Evolutionary conservation across 116 monocot species (phyloP), one percentile per base, ranked within the genome.

Genomic region (Dioscorea cayenensis): DNA sequence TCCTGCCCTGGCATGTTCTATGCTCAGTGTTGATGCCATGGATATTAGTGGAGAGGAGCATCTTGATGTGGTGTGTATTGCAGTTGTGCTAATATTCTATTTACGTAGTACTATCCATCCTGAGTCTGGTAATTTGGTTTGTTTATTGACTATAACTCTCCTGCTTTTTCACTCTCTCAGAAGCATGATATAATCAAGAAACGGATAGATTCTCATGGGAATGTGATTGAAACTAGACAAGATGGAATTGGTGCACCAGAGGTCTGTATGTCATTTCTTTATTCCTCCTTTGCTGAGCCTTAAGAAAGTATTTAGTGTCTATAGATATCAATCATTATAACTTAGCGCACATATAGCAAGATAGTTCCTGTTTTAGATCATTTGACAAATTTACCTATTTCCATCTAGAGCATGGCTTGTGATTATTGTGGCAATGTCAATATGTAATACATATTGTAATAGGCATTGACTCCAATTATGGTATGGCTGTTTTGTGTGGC

Each of bases 21-120:
- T 92, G 68, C 66, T 95, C 23, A 92, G 87, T 76, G 85, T 92
- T 61, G 95, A 95, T 84, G 92, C 89, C 25, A 92, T 95, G 95
- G 95, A 95, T 77, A 92, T 95, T 67, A 95, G 92, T 74, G 95
- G 95, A 65, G 81, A 87, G 74, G 83, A 92, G 80, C 95, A 95
- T 73, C 95, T 95, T 71, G 92, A 95, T 84, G 87, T 92, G 65
- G 95, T 95, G 84, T 70, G 87, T 80, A 72, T 70, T 72, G 49
- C 14, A 49, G 58, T 35, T 71, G 63, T 43, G 36, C 14, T 10
- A 22, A n/a, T 52, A 12, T 3, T 70, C 14, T 77, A 49, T 43
- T 48, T 66, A 58, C 36, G 8, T 27, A 23, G 19, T 49, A 21
- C 18, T 63, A 13, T 22, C 20, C 16, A 23, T 12, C 52, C 37